Conservation (phyloP, 2,329 filamentous ascomycete genomes). For the Fusarium chuoi region DNA sequence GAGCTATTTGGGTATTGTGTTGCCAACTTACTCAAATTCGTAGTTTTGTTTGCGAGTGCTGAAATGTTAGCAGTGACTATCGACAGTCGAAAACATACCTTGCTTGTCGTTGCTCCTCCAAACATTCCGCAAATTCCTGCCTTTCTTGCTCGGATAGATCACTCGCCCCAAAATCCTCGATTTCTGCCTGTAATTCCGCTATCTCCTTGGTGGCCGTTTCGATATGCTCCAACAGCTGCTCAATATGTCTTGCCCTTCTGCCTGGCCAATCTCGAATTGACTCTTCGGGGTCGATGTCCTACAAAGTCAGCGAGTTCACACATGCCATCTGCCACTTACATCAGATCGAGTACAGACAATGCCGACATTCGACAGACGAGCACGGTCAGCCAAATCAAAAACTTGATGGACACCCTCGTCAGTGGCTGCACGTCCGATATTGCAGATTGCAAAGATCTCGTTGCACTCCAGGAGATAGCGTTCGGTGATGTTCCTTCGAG, state of each 20-base stretch:
- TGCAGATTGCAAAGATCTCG: conserved; percentile 58
- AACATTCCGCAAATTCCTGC: background rate
- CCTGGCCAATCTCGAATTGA: conserved; percentile 48
- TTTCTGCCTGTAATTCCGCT: background rate
- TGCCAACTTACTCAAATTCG: conserved; percentile 41
- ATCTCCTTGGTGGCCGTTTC: conserved; percentile 10
- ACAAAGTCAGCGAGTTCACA: background rate
- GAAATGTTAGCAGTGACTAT: background rate
- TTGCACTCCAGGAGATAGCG: conserved; percentile 57
- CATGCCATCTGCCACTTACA: conserved; percentile 35
- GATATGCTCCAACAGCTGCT: conserved; percentile 27
- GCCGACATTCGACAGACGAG: conserved; percentile 52
- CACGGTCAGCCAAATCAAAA: conserved; percentile 53
- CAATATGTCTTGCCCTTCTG: conserved; percentile 24
- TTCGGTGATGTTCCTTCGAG: conserved; percentile 56
- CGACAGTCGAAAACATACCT: background rate
- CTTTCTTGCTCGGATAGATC: conserved; percentile 24
- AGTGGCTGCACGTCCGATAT: conserved; percentile 54
- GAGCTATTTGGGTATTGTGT: background rate
- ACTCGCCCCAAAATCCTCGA: conserved; percentile 12
- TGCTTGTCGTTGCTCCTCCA: background rate
- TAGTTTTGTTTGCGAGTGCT: conserved; percentile 23
- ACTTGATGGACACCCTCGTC: conserved; percentile 54
- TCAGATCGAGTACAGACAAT: conserved; percentile 58
- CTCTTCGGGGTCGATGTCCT: conserved; percentile 49